Conservation (phyloP, 768 basidiomycete genomes). For the Leccinellum albellum region DNA sequence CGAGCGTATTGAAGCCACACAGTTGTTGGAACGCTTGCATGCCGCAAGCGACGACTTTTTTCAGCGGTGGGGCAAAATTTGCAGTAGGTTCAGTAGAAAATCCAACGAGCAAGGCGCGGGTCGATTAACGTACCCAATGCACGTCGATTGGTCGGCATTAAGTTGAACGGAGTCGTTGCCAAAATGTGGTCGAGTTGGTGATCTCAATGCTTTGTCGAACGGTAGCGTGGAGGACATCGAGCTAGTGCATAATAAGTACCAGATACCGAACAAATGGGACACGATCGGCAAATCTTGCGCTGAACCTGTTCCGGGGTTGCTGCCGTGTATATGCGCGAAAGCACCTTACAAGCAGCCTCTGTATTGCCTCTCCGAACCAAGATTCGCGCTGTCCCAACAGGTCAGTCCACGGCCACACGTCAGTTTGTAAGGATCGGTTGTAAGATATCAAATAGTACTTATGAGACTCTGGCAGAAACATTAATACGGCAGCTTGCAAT, state of each 20-base stretch:
- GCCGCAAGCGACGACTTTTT: constrained; percentile 69
- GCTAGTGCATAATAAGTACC: constrained; percentile 28
- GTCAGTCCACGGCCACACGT: neutral
- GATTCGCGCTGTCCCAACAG: constrained; percentile 47
- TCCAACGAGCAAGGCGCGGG: neutral
- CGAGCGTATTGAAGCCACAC: constrained; percentile 80
- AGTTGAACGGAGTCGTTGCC: constrained; percentile 48
- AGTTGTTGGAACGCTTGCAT: constrained; percentile 84
- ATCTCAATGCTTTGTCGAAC: constrained; percentile 63
- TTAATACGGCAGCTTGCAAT: constrained; percentile 55
- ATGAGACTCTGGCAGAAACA: constrained; percentile 79
- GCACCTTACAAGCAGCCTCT: constrained; percentile 48
- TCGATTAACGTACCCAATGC: constrained; percentile 53
- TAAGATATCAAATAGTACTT: constrained; percentile 27
- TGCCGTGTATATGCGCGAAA: constrained; percentile 65
- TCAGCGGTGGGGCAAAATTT: neutral
- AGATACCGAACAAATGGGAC: neutral
- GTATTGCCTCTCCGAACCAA: constrained; percentile 54
- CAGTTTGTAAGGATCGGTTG: neutral
- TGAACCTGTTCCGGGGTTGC: constrained; percentile 64
- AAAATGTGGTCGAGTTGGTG: constrained; percentile 56
- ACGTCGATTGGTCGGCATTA: constrained; percentile 57
- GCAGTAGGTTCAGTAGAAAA: neutral
- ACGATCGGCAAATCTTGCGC: constrained; percentile 44
- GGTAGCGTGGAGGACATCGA: constrained; percentile 55